These are phyloP conservation scores for Elsinoe australis DNA, from an alignment of 2,329 filamentous ascomycete genomes.

Conservation along the genomic window DNA sequence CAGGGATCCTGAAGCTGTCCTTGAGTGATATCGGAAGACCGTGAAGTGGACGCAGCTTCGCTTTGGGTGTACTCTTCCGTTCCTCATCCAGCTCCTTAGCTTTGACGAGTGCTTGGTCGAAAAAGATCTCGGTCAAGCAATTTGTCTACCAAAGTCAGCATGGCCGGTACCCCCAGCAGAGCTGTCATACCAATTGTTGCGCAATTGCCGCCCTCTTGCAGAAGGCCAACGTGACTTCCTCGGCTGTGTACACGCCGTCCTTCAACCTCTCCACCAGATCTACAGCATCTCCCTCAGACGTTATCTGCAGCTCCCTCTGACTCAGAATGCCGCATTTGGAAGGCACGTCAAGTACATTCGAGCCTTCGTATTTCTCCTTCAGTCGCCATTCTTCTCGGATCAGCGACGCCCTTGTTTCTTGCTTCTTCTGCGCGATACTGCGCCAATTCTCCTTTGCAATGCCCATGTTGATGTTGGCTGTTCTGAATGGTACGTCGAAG, in stretches of 20 bases:
- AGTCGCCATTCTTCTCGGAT: constrained; percentile 20
- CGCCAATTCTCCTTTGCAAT: neutral
- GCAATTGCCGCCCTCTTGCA: constrained; percentile 32
- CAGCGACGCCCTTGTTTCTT: constrained; percentile 18
- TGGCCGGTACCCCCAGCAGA: neutral
- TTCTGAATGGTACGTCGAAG: too few species aligned
- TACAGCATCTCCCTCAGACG: constrained; percentile 43
- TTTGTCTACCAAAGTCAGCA: constrained; percentile 20
- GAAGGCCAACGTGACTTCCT: constrained; percentile 34
- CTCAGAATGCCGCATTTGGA: constrained; percentile 44
- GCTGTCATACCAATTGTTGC: constrained; percentile 24
- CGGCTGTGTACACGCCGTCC: constrained; percentile 25
- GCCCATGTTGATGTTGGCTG: neutral
- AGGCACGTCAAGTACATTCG: constrained; percentile 41
- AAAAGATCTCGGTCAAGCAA: constrained; percentile 34
- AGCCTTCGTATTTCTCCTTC: constrained; percentile 3
- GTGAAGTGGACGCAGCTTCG: constrained; percentile 34
- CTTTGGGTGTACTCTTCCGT: constrained; percentile 20
- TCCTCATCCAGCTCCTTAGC: constrained; percentile 25
- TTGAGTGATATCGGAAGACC: constrained; percentile 52
- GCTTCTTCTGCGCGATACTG: constrained; percentile 19
- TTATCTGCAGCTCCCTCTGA: constrained; percentile 45
- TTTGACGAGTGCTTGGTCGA: constrained; percentile 33
- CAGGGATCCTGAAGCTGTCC: constrained; percentile 55
- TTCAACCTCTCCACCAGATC: constrained; percentile 31